These are phyloP conservation scores for Cladophialophora immunda DNA, from an alignment of 2,329 filamentous ascomycete genomes.

Conservation along the genomic window DNA sequence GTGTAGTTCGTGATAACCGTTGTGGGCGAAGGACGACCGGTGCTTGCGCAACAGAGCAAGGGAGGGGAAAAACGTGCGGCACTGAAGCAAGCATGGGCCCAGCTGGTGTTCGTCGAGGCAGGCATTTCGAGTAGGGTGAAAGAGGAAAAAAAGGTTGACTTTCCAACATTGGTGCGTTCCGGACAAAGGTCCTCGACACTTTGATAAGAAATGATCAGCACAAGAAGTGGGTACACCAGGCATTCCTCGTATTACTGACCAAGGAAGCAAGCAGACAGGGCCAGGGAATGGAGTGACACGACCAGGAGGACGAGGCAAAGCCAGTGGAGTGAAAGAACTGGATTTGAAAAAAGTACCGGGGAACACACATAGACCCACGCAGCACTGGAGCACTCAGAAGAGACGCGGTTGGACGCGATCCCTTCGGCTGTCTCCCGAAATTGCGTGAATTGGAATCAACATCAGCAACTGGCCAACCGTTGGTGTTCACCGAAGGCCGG, in stretches of 20 bases:
- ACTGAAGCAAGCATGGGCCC: not conserved
- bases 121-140: not conserved
- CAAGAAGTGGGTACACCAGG: not conserved
- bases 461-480: not conserved
- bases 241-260: not conserved
- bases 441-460: not conserved
- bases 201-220: slow-evolving; percentile 8
- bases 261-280: not conserved
- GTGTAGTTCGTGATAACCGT: not conserved
- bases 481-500: not conserved
- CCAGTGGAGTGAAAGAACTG: not conserved
- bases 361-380: not conserved
- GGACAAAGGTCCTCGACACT: not conserved
- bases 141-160: no score
- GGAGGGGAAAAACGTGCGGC: not conserved
- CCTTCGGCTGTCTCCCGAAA: slow-evolving; percentile 1
- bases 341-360: not conserved
- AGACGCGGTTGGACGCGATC: not conserved
- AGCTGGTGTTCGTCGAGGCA: slow-evolving; percentile 1
- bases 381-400: not conserved
- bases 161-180: no score
- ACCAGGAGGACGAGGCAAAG: not conserved
- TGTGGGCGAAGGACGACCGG: not conserved
- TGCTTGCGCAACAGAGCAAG: slow-evolving; percentile 1
- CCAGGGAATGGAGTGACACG: no score